Evolutionary conservation across 1,139 yeast genomes (phyloP).

Genomic region (Geotrichum siamense): DNA sequence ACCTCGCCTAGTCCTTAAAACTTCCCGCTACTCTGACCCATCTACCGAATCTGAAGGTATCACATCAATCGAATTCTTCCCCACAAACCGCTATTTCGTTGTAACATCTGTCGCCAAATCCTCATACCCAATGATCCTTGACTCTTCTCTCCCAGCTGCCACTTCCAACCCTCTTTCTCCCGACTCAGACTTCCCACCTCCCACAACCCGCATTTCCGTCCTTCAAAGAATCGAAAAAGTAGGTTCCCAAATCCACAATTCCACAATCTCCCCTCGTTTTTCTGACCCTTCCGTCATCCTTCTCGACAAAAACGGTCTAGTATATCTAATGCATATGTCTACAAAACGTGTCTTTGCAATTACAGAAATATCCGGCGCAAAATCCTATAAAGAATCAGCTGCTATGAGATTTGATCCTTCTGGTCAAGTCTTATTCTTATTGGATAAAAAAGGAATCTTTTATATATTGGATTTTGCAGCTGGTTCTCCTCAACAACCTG

Average conservation of each 20-base stretch:
- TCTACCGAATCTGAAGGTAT: slow-evolving; percentile 73
- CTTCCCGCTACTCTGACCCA: slow-evolving; percentile 52
- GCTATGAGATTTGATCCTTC: slow-evolving; percentile 65
- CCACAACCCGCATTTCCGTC: slow-evolving; percentile 24
- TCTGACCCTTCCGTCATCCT: slow-evolving; percentile 63
- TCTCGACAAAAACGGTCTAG: slow-evolving; percentile 67
- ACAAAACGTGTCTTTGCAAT: slow-evolving; percentile 58
- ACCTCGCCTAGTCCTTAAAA: slow-evolving; percentile 67
- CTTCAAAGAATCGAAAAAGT: slow-evolving; percentile 62
- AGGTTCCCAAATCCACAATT: slow-evolving; percentile 70
- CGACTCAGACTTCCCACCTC: slow-evolving; percentile 29
- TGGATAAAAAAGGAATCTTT: slow-evolving; percentile 75
- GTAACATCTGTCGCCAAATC: slow-evolving; percentile 55
- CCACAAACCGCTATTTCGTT: slow-evolving; percentile 47
- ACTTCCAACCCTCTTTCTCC: too few relatives aligned
- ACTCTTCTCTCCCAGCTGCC: slow-evolving; percentile 49
- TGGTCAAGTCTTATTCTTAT: slow-evolving; percentile 68
- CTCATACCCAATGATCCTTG: slow-evolving; percentile 50
- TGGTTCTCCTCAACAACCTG: slow-evolving; percentile 70
- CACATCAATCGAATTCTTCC: slow-evolving; percentile 71
- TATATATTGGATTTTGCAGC: slow-evolving; percentile 83
- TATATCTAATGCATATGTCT: slow-evolving; percentile 63
- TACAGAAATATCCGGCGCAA: slow-evolving; percentile 70
- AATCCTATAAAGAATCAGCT: slow-evolving; percentile 59
- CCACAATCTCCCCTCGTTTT: slow-evolving; percentile 76